Base-by-base conservation (phyloP, 176 grass and related monocot genomes). In the Oryza brachyantha region DNA sequence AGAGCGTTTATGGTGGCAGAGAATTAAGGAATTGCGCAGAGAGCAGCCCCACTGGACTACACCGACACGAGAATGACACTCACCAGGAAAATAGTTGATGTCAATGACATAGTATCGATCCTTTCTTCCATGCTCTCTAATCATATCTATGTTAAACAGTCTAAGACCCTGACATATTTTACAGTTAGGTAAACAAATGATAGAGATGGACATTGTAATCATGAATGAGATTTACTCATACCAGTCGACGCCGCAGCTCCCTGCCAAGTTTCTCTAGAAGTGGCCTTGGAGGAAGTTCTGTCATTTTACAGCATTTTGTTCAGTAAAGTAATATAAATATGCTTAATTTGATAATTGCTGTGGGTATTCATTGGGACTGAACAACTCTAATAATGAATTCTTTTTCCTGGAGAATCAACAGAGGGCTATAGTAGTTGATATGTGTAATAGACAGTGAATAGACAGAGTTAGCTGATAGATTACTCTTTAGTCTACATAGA, bases 131-230 rank as follows among this genome's bases (percentile, higher is more conserved):
- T 90, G 79, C 59, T 92, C 87, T 62, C 90, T 90, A 36, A 96
- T 96, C n/a, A 96, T 88, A 77, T 96, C 93, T 66, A 96, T 72
- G 66, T 96, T 96, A 86, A 96, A 96, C 63, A 96, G 64, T 67
- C 82, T 89, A 62, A 96, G 84, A 64, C 93, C 90, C 93, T 92
- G 79, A 21, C 57, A 91, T 70, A 13, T 75, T 63, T 25, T 76
- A 31, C 34, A 63, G 67, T 74, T 42, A 87, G 39, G 21, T 16
- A 26, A 63, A 65, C 32, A 64, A 57, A 79, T 66, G 61, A 55
- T 57, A 71, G 5, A 46, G 31, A 7, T 21, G 39, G 25, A 63
- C 42, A 40, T 37, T 3, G 22, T 35, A 45, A 45, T 39, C 7
- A 78, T 40, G n/a, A 65, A 68, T 27, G 63, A 31, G 2, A 65